Conservation (phyloP, 202 grass and related monocot genomes). For the Schoenoplectus tabernaemontani region DNA sequence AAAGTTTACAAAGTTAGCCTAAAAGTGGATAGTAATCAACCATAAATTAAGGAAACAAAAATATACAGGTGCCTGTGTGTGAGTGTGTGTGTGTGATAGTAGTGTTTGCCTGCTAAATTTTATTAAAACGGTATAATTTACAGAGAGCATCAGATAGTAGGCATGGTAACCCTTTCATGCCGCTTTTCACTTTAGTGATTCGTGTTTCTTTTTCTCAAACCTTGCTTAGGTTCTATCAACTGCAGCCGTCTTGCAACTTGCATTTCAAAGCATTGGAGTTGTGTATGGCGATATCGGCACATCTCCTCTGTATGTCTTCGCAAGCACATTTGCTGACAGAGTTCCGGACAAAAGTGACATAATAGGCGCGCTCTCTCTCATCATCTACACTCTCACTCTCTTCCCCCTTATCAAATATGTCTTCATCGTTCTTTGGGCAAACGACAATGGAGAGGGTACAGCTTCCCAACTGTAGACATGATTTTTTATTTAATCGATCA, state of each 20-base stretch:
- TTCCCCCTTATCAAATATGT: constrained; percentile 45
- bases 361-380: constrained; percentile 38
- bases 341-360: constrained; percentile 15
- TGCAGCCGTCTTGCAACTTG: constrained; percentile 27
- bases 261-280: constrained; percentile 40
- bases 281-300: constrained; percentile 43
- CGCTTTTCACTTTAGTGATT: not conserved
- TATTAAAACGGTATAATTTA: not conserved
- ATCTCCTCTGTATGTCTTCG: constrained; percentile 39
- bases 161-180: not conserved
- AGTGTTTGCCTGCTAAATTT: not conserved
- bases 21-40: not conserved
- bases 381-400: constrained; percentile 43
- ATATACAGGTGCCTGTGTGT: not conserved
- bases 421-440: constrained; percentile 41
- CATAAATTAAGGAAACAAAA: not conserved
- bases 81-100: too few relatives aligned
- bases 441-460: constrained; percentile 43
- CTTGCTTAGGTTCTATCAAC: constrained; percentile 14
- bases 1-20: not conserved
- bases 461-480: not conserved
- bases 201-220: not conserved
- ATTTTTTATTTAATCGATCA: not conserved
- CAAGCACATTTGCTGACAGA: constrained; percentile 26
- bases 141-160: not conserved